A percentile compares a stretch with the other conserved stretches of the same genome.
phyloP scores from a whole-genome alignment of 1,284 basidiomycete species.

The Grifola frondosa region DNA sequence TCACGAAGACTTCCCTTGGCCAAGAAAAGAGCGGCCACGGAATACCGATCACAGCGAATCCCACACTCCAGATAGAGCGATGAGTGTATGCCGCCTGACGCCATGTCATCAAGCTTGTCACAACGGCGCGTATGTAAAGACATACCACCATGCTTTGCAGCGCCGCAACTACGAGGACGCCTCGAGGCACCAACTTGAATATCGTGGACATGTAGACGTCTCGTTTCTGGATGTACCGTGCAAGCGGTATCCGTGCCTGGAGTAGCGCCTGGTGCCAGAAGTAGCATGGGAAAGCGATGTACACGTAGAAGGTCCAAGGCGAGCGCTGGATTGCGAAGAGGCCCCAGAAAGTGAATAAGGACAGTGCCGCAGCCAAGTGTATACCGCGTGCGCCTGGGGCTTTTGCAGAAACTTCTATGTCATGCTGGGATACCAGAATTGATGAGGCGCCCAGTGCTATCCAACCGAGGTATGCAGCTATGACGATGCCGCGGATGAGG shows the following conservation, averaged over 20 bases:
- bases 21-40: constrained; percentile 65
- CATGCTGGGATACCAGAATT: constrained; percentile 42
- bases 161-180: constrained; percentile 38
- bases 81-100: constrained; percentile 65
- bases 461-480: constrained; percentile 78
- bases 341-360: constrained; percentile 42
- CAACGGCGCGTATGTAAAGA: constrained; percentile 6
- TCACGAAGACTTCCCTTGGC: constrained; percentile 34
- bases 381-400: constrained; percentile 8
- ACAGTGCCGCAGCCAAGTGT: constrained; percentile 28
- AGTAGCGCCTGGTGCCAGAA: constrained; percentile 60
- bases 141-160: constrained; percentile 77
- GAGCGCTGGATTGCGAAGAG: constrained; percentile 66
- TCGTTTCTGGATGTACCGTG: constrained; percentile 8
- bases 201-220: constrained; percentile 1
- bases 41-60: constrained; percentile 64
- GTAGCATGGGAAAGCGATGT: constrained; percentile 73
- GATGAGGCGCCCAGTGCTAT: constrained; percentile 62
- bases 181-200: constrained; percentile 24
- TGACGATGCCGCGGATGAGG: constrained; percentile 70
- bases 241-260: constrained; percentile 26
- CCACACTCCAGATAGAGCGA: constrained; percentile 71
- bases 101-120: not conserved
- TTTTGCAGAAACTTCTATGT: not conserved
- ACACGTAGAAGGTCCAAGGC: constrained; percentile 77